Base-by-base conservation (phyloP, 306 rosid genomes). In the Citrullus mucosospermus region DNA sequence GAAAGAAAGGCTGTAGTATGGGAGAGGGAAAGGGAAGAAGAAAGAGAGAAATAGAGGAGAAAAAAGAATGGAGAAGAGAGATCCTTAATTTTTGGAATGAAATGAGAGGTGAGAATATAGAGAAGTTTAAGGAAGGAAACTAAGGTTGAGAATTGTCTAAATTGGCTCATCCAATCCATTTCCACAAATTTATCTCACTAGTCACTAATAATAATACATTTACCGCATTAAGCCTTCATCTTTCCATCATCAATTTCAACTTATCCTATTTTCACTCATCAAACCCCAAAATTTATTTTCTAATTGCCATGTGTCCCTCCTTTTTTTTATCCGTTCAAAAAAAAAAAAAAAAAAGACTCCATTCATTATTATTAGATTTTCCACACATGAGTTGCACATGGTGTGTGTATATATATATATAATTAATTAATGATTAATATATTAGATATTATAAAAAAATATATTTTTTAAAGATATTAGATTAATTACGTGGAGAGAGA, bases 1-100 rank as follows among this genome's bases (percentile, higher is more conserved):
- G 76, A 43, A 25, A 70, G 36, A 43, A 22, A 43, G 16, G 8
- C 2, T 41, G 56, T 44, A 25, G 76, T 20, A 70, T 20, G 57
- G 36, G 76, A 70, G 44, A 25, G 57, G 32, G 76, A 44, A 17
- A 70, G 16, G 57, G 9, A 54, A 44, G 32, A 43, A 68, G 80
- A 77, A 25, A 77, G 69, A 59, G 70, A 60, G 69, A 56, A 59
- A 77, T 32, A 61, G 56, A 13, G 30, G 14, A 44, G 53, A 59
- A 76, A 25, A 57, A 57, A 13, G 53, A 36, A 53, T 17, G 22
- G 62, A 46, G 68, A 39, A 58, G 51, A 43, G 54, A 77, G 80
- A 77, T 77, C 80, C 80, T 77, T 59, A 61, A 18, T 77, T 77
- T 46, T 70, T 70, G 76, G 54, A 16, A 50, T n/a, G 30, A 28